Base-by-base conservation (phyloP, 768 basidiomycete species). In the Hypsizygus marmoreus region DNA sequence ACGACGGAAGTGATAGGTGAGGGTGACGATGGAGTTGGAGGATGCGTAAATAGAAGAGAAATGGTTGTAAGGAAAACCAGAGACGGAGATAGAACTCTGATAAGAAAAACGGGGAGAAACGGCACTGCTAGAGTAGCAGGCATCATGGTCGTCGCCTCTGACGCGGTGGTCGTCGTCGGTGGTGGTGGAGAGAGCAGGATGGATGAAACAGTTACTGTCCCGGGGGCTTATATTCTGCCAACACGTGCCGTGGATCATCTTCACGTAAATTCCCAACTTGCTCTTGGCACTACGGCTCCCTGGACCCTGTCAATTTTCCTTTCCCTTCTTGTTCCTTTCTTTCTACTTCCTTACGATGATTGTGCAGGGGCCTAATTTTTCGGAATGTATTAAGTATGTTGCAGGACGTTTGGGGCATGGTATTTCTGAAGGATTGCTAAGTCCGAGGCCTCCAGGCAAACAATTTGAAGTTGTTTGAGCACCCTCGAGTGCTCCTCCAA, bases 1-100 rank as follows among this genome's bases (percentile, higher is more conserved):
- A 91, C 81, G 63, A 92, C 88, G 41, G 84, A 69, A 29, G 82
- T 88, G 60, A 92, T 91, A 54, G 81, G 81, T 32, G 84, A 86
- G 25, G 76, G 68, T 16, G 70, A 79, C 14, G 70, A 65, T 6
- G 76, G 77, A 6, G 69, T 59, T 6, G 70, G 61, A 33, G 78
- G 73, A 53, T 72, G 76, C 32, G 73, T 64, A 40, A 74, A 68
- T 48, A 86, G 51, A 32, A 90, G 72, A 47, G 86, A 83, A 43
- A 88, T 57, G 20, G 82, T 71, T 16, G 82, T 64, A 42, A 89
- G 67, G 44, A 86, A 64, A 26, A 89, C 78, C 49, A 88, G 60
- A 45, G 79, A 70, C 31, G 90, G 89, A 30, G 87, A 88, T 26
- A 86, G 63, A 50, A 88, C 67, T 53, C 88, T 79, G 40, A 87